A percentile compares a stretch with the other conserved stretches of the same genome.
phyloP scores from a whole-genome alignment of 2,329 filamentous ascomycete species.

The Pestalotiopsis sp. region DNA sequence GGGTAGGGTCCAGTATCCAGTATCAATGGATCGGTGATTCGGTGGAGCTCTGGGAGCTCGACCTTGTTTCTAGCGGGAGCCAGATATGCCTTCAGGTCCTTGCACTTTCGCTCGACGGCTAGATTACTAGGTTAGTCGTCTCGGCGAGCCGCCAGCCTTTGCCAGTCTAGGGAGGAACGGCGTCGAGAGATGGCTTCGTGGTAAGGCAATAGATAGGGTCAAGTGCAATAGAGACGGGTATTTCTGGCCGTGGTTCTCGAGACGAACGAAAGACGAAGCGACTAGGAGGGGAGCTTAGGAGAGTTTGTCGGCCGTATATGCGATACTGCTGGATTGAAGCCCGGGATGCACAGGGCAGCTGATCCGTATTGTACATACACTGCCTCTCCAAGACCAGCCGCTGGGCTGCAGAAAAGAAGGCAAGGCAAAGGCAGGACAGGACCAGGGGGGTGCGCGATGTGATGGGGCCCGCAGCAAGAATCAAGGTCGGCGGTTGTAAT shows the following conservation, averaged over 20 bases:
- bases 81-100: conserved; percentile 6
- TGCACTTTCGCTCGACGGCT: conserved; percentile 1
- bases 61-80: conserved; percentile 13
- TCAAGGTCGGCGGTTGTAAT: background rate
- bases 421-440: background rate
- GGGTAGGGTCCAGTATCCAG: conserved; percentile 1
- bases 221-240: background rate
- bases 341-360: background rate
- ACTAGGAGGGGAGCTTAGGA: background rate
- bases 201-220: background rate
- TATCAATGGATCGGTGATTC: conserved; percentile 15
- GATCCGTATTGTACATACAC: background rate
- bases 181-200: background rate
- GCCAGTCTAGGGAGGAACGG: conserved; percentile 2
- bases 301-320: conserved; percentile 7
- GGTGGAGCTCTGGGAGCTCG: conserved; percentile 8
- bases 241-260: background rate
- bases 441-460: background rate
- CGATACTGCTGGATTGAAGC: background rate
- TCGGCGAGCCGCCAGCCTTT: background rate
- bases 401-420: background rate
- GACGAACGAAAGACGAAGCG: background rate
- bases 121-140: background rate
- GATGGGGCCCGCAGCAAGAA: background rate
- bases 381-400: background rate